Base-by-base conservation (phyloP, 768 basidiomycete genomes). In the Russula compacta region DNA sequence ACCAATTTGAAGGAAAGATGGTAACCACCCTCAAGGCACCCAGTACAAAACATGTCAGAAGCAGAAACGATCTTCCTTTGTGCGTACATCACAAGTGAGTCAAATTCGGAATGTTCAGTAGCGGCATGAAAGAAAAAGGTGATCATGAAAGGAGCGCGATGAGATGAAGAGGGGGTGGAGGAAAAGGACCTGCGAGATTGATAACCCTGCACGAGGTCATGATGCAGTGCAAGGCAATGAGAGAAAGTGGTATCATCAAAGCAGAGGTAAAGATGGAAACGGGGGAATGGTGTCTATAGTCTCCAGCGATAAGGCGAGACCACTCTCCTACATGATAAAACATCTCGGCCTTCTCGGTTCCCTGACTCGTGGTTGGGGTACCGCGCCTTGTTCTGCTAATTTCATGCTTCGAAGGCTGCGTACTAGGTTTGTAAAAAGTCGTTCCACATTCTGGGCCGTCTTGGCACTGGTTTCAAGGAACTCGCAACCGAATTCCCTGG, bases 381-480 rank as follows among this genome's bases (percentile, higher is more conserved):
- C 64, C 35, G 66, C 60, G 43, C 83, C 79, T 74, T 78, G 72
- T 71, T 83, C 78, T 64, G 69, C 58, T 65, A 74, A 73, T 74
- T 80, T 79, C 70, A 84, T 87, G 68, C 83, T 78, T 77, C 90
- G 88, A 71, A 93, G 78, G 50, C 83, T 81, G 62, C 90, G 87
- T 59, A 98, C 92, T 63, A 95, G 83, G 66, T 81, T 87, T 69
- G 83, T 91, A 74, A 98, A 98, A 35, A 95, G 84, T 14, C 81
- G 80, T 70, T 98, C 93, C 61, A 98, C 91, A 70, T 98, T 95
- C 69, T 85, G 80, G 51, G 94, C 86, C 40, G 92, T 94, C 79
- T 95, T 95, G 40, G 95, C 95, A n/a, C 87, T 91, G 36, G 95
- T 94, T 73, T 98, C 95, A 72, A 93, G 85, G 73, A 98, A 95